Evolutionary conservation across 768 basidiomycete genomes (phyloP).

Genomic region (Podaxis sp.): DNA sequence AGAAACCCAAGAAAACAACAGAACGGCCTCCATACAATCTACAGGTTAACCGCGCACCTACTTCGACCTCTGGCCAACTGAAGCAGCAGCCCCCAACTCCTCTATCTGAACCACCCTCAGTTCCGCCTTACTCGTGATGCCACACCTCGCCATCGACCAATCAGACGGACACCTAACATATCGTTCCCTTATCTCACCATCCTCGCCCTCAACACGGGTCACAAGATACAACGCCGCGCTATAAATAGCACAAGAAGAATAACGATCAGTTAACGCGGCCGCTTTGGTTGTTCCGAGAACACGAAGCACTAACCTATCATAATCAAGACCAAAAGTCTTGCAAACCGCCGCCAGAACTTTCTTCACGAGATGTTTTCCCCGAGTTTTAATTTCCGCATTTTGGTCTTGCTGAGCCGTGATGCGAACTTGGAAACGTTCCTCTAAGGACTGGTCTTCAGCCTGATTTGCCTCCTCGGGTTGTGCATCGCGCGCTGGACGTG

Average conservation of each 20-base stretch:
- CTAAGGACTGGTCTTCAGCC: not conserved
- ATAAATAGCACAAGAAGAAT: not conserved
- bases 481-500: not conserved
- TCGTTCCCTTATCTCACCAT: constrained; percentile 13
- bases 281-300: not conserved
- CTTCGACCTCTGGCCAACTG: not conserved
- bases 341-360: constrained; percentile 43
- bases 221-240: constrained; percentile 22
- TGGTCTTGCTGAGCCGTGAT: constrained; percentile 22
- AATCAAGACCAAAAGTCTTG: constrained; percentile 36
- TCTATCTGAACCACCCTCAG: constrained; percentile 7
- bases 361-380: constrained; percentile 38
- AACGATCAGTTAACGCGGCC: not conserved
- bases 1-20: no score
- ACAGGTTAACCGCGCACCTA: not conserved
- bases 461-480: constrained; percentile 9
- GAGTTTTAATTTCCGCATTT: constrained; percentile 39
- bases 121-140: constrained; percentile 13
- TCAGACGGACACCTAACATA: constrained; percentile 22
- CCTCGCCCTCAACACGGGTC: constrained; percentile 15
- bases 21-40: no score
- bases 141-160: constrained; percentile 25
- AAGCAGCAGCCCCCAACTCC: not conserved
- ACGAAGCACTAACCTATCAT: constrained; percentile 22
- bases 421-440: constrained; percentile 29